Evolutionary conservation across 371 early-diverging fungal genomes (phyloP).

Genomic region (Dentiscutata heterogama): DNA sequence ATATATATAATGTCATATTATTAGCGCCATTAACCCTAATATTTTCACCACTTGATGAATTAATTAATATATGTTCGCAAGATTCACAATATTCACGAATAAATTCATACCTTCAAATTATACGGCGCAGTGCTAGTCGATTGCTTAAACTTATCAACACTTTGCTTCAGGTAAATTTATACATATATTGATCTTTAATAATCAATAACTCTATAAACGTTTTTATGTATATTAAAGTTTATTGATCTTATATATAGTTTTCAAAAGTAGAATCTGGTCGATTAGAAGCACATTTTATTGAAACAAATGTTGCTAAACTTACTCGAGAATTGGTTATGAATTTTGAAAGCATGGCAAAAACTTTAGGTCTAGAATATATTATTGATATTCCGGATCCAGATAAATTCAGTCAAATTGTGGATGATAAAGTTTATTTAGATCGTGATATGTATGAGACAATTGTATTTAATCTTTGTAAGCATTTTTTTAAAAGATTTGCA

Average conservation of each 20-base stretch:
- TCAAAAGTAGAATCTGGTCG: slow-evolving; percentile 54
- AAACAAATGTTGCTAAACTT: slow-evolving; percentile 54
- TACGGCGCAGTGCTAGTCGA: slow-evolving; percentile 57
- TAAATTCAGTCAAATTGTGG: slow-evolving; percentile 34
- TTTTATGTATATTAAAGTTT: too few species aligned
- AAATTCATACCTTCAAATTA: slow-evolving; percentile 51
- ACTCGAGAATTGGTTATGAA: slow-evolving; percentile 56
- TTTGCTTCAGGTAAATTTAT: slow-evolving; percentile 49
- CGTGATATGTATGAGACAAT: slow-evolving; percentile 63
- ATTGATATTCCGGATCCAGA: slow-evolving; percentile 47
- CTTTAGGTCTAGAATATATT: slow-evolving; percentile 48
- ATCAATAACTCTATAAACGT: too few species aligned
- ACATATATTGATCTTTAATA: too few species aligned
- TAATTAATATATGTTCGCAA: slow-evolving; percentile 49
- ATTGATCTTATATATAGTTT: not conserved
- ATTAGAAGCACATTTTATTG: slow-evolving; percentile 55
- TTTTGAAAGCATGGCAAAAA: slow-evolving; percentile 57
- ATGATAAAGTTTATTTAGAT: slow-evolving; percentile 54
- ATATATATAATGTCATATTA: not conserved
- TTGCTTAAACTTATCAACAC: slow-evolving; percentile 62
- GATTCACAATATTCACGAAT: slow-evolving; percentile 47
- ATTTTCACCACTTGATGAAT: slow-evolving; percentile 62
- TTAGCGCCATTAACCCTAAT: slow-evolving; percentile 61
- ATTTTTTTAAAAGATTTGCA: not conserved
- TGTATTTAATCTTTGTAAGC: slow-evolving; percentile 54